phyloP scores from a whole-genome alignment of 228 moss, liverwort and hornwort species.

The Sphagnum magellanicum region DNA sequence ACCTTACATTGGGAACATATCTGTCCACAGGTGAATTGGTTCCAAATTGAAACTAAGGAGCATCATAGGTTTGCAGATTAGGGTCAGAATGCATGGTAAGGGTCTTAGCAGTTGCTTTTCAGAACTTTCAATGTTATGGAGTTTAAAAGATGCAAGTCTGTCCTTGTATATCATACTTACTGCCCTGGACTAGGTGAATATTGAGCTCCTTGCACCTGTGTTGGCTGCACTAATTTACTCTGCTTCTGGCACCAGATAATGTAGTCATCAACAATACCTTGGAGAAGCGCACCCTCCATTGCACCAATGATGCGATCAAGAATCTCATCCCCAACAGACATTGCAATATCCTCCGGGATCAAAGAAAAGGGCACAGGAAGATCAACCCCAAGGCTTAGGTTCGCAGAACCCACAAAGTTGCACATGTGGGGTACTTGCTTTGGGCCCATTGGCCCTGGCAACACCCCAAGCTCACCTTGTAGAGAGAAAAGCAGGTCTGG shows the following conservation, averaged over 20 bases:
- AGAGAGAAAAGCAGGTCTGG: slow-evolving; percentile 46
- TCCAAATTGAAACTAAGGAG: no score
- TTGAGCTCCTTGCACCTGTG: no score
- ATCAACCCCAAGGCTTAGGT: slow-evolving; percentile 33
- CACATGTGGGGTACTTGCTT: slow-evolving; percentile 32
- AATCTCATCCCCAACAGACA: slow-evolving; percentile 66
- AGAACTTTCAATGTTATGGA: no score
- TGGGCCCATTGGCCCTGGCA: slow-evolving; percentile 17
- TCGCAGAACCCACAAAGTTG: slow-evolving; percentile 66
- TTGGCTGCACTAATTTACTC: neutral
- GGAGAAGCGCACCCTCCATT: slow-evolving; percentile 69
- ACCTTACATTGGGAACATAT: no score
- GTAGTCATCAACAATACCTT: slow-evolving; percentile 76
- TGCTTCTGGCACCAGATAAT: slow-evolving; percentile 43
- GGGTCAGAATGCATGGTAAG: no score
- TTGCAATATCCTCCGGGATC: slow-evolving; percentile 53
- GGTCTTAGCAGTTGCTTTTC: no score
- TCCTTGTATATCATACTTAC: no score
- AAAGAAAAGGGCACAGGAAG: slow-evolving; percentile 75
- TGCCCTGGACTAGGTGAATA: no score
- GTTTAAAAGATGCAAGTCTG: no score
- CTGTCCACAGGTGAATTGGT: no score
- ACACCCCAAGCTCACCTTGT: slow-evolving; percentile 48
- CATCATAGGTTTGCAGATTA: no score
- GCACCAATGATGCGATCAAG: slow-evolving; percentile 75